Conservation (phyloP, 2,329 filamentous ascomycete species). For the Capronia epimyces region DNA sequence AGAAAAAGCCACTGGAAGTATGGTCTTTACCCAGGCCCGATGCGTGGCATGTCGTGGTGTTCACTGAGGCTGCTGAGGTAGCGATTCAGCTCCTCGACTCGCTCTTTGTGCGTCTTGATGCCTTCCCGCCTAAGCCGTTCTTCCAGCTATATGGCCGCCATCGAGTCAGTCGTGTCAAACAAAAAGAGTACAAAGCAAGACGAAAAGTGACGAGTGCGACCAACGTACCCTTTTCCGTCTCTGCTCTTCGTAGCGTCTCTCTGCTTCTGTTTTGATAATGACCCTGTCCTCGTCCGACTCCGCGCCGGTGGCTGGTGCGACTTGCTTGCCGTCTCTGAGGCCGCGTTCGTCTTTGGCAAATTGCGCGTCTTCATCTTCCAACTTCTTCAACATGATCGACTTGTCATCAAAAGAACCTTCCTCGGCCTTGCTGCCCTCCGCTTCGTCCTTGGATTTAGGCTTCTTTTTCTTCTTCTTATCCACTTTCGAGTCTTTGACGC, state of each 20-base stretch:
- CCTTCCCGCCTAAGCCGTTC: slow-evolving; percentile 77
- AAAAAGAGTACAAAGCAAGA: background rate
- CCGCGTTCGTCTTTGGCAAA: slow-evolving; percentile 28
- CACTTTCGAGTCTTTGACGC: slow-evolving; percentile 52
- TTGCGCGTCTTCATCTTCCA: slow-evolving; percentile 27
- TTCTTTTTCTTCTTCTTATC: slow-evolving; percentile 51
- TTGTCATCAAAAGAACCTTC: slow-evolving; percentile 18
- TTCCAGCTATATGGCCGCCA: slow-evolving; percentile 59
- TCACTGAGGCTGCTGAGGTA: slow-evolving; percentile 89
- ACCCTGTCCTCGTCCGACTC: slow-evolving; percentile 32
- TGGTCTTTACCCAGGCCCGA: slow-evolving; percentile 27
- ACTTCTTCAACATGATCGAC: slow-evolving; percentile 26
- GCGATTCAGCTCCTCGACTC: slow-evolving; percentile 90
- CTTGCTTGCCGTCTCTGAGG: slow-evolving; percentile 29
- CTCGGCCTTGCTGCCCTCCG: background rate
- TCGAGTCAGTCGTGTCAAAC: background rate
- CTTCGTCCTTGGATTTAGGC: slow-evolving; percentile 32
- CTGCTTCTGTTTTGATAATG: slow-evolving; percentile 73
- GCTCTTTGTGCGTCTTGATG: slow-evolving; percentile 93
- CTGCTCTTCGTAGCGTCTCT: slow-evolving; percentile 73
- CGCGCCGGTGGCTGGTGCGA: slow-evolving; percentile 28
- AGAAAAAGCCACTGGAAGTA: background rate
- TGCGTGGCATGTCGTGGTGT: slow-evolving; percentile 80
- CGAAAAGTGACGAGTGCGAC: slow-evolving; percentile 11
- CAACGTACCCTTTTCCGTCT: slow-evolving; percentile 68